Conservation (phyloP, 148 eudicot genomes). For the Rhododendron ovatum region DNA sequence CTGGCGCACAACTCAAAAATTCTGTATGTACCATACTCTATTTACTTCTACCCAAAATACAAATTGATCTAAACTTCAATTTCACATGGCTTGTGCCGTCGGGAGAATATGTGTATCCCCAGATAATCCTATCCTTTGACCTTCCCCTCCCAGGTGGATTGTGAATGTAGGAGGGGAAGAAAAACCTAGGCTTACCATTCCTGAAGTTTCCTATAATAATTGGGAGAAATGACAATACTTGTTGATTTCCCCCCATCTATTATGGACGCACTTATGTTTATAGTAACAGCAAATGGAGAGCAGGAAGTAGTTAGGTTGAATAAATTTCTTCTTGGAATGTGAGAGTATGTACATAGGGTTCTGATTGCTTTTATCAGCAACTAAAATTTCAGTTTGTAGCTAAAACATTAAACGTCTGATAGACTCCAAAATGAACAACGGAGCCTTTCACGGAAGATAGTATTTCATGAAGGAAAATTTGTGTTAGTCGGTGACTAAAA, state of each 20-base stretch:
- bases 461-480: background rate
- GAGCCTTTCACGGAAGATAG: background rate
- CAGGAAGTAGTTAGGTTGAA: background rate
- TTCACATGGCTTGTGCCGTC: background rate
- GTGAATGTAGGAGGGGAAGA: background rate
- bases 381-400: background rate
- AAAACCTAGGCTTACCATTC: background rate
- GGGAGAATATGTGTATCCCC: background rate
- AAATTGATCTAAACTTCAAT: background rate
- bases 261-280: background rate
- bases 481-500: background rate
- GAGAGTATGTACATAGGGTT: background rate
- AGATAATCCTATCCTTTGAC: background rate
- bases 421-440: background rate
- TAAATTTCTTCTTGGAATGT: background rate
- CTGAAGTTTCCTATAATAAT: background rate
- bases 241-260: background rate
- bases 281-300: background rate
- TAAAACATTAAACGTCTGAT: background rate
- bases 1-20: slow-evolving; percentile 95
- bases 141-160: background rate
- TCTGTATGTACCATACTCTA: slow-evolving; percentile 45
- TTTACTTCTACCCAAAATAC: background rate
- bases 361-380: background rate
- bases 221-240: background rate